A percentile compares a stretch with the other conserved stretches of the same genome.
Conservation (phyloP, 1,284 basidiomycete genomes). For the Cryptococcus amylolentus region DNA sequence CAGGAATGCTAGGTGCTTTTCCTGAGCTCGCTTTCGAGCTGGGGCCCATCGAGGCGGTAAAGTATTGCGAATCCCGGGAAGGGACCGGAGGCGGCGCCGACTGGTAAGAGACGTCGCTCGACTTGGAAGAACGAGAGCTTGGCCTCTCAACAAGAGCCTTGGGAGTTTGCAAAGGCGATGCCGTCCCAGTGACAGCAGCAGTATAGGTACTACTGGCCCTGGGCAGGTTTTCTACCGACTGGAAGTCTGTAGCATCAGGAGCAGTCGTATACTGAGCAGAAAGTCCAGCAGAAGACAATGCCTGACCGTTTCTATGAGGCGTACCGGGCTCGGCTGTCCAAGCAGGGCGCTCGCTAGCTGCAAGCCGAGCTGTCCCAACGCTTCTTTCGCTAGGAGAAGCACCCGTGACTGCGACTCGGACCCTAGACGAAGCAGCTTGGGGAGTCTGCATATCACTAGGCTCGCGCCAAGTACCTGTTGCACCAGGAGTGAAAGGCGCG, state of each 20-base stretch:
- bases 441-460: not conserved
- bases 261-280: slow-evolving; percentile 3
- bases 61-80: slow-evolving; percentile 25
- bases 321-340: not conserved
- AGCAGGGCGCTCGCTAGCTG: not conserved
- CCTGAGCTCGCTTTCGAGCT: slow-evolving; percentile 2
- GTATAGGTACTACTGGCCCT: not conserved
- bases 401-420: slow-evolving; percentile 14
- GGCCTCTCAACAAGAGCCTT: slow-evolving; percentile 3
- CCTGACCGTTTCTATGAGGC: not conserved
- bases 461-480: not conserved
- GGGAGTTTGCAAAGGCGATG: slow-evolving; percentile 16
- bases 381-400: slow-evolving; percentile 8
- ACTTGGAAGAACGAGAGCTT: slow-evolving; percentile 8
- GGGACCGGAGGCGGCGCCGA: slow-evolving; percentile 29
- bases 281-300: not conserved
- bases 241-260: not conserved
- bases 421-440: not conserved
- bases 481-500: not conserved
- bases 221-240: not conserved
- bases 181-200: slow-evolving; percentile 3
- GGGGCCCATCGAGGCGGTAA: slow-evolving; percentile 13
- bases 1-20: not conserved
- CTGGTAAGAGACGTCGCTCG: slow-evolving; percentile 19
- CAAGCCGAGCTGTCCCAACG: not conserved